phyloP scores from a whole-genome alignment of 441 rosid species.

The Mallotus repandus region DNA sequence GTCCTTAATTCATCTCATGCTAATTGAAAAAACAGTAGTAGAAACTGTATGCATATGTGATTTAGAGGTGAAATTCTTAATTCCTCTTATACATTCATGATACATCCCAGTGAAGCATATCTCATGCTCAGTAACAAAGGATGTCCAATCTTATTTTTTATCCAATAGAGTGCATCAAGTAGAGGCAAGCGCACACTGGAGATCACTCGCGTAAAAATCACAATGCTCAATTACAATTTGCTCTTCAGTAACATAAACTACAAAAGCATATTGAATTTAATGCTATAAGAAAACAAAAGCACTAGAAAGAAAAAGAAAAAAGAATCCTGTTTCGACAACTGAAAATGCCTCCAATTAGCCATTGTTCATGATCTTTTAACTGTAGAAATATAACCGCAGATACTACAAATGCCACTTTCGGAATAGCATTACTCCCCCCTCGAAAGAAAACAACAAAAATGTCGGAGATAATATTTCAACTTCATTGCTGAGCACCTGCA shows the following conservation, averaged over 20 bases:
- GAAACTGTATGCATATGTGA: too few relatives aligned
- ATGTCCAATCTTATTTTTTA: not conserved
- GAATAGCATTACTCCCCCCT: slow-evolving; percentile 3
- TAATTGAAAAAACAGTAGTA: too few relatives aligned
- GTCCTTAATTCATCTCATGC: too few relatives aligned
- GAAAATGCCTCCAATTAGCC: slow-evolving; percentile 10
- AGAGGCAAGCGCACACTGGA: too few relatives aligned
- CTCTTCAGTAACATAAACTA: not conserved
- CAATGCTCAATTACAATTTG: slow-evolving; percentile 11
- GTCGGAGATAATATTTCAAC: slow-evolving; percentile 10
- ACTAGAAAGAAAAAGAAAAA: not conserved
- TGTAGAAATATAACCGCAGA: slow-evolving; percentile 19
- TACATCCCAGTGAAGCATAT: too few relatives aligned
- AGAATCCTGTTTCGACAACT: slow-evolving; percentile 17
- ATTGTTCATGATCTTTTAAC: slow-evolving; percentile 19
- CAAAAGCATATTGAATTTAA: not conserved
- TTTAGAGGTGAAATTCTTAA: too few relatives aligned
- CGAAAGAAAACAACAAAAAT: slow-evolving; percentile 23
- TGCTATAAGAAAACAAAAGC: slow-evolving; percentile 1
- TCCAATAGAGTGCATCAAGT: not conserved
- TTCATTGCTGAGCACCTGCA: slow-evolving; percentile 21
- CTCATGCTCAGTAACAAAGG: too few relatives aligned
- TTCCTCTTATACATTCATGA: too few relatives aligned
- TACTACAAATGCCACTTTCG: slow-evolving; percentile 15
- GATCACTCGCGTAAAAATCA: slow-evolving; percentile 2